phyloP scores from a whole-genome alignment of 768 basidiomycete species.

The Tephrocybe sp. region DNA sequence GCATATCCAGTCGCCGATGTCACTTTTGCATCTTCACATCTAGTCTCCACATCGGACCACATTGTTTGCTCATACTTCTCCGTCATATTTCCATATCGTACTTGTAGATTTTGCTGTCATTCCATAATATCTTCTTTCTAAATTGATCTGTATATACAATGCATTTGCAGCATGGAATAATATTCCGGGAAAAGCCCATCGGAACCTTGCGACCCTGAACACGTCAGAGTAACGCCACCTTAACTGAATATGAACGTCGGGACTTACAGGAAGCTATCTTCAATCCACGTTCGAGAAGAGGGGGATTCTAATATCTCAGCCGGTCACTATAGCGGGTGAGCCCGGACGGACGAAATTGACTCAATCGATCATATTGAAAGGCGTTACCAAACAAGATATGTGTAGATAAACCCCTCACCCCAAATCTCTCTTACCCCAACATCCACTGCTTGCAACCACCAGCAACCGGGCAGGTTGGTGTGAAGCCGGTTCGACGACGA shows the following conservation, averaged over 20 bases:
- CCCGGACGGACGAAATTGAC: slow-evolving; percentile 2
- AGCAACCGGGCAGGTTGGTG: too few relatives aligned
- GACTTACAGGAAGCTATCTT: not conserved
- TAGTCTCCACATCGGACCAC: slow-evolving; percentile 1
- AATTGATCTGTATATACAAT: not conserved
- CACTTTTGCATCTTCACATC: slow-evolving; percentile 3
- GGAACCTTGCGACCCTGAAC: not conserved
- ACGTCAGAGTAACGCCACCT: not conserved
- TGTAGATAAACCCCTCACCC: slow-evolving; percentile 3
- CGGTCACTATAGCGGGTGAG: not conserved
- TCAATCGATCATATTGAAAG: not conserved
- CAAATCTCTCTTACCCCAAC: slow-evolving; percentile 2
- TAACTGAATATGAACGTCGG: not conserved
- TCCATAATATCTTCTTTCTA: slow-evolving; percentile 11
- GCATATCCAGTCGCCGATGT: slow-evolving; percentile 3
- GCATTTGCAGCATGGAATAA: not conserved
- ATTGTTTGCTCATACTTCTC: slow-evolving; percentile 7
- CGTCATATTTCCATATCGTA: slow-evolving; percentile 6
- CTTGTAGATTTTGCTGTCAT: slow-evolving; percentile 16
- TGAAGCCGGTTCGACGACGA: not conserved
- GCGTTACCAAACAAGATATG: not conserved
- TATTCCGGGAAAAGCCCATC: not conserved
- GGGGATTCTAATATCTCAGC: not conserved
- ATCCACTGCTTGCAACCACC: too few relatives aligned
- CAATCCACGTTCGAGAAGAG: not conserved